Conservation (phyloP, 1,284 basidiomycete species). For the Trichosporon faecale region DNA sequence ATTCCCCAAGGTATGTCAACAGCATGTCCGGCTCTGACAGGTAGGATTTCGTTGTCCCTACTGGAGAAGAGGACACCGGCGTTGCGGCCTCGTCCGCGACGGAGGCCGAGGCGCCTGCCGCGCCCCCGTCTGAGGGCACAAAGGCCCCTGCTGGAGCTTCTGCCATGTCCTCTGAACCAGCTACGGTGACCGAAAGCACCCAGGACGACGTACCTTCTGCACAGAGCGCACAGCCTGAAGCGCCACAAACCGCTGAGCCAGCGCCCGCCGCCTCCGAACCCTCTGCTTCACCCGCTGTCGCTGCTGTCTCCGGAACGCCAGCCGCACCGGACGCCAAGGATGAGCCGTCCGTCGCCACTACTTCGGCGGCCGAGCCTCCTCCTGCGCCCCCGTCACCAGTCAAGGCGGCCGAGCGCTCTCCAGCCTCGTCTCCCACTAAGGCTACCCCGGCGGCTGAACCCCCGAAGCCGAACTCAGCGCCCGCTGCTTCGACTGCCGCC, state of each 20-base stretch:
- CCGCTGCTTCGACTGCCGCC: conserved; percentile 5
- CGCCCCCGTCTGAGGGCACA: conserved; percentile 9
- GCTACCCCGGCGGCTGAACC: neutral
- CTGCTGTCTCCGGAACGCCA: neutral
- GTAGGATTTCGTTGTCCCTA: conserved; percentile 43
- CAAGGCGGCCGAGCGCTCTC: neutral
- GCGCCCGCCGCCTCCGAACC: neutral
- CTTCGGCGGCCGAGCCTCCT: neutral
- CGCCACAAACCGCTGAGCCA: neutral
- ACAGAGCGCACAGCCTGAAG: neutral
- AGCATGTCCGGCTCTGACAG: conserved; percentile 12
- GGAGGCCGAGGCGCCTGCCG: neutral
- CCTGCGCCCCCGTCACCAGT: neutral
- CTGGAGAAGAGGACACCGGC: conserved; percentile 31
- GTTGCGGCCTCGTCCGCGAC: neutral
- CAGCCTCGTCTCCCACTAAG: conserved; percentile 5
- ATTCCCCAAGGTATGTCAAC: conserved; percentile 45
- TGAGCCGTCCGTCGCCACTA: neutral
- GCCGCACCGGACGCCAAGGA: neutral
- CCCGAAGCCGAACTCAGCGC: neutral
- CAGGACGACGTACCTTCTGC: neutral
- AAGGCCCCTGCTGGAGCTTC: conserved; percentile 23
- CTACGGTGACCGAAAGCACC: conserved; percentile 19
- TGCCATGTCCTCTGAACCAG: conserved; percentile 15
- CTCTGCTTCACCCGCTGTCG: neutral